These are phyloP conservation scores for Lactarius evosmus DNA, from an alignment of 768 basidiomycete species.

Conservation along the genomic window DNA sequence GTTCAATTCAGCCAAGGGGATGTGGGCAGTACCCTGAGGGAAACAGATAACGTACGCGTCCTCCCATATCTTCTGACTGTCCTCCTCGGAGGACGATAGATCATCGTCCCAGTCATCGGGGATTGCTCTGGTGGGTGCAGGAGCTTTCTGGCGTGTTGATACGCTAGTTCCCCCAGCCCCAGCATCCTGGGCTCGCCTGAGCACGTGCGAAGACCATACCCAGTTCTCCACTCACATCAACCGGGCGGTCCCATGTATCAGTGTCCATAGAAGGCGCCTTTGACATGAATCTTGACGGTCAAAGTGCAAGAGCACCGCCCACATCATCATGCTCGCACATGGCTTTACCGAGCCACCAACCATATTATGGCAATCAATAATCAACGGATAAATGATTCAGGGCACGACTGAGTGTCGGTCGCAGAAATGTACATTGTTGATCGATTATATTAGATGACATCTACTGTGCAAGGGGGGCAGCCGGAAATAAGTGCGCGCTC, in stretches of 20 bases:
- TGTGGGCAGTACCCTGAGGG: slow-evolving; percentile 5
- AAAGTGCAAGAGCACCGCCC: slow-evolving; percentile 6
- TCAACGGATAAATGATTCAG: background rate
- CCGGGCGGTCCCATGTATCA: slow-evolving; percentile 24
- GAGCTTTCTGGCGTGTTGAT: slow-evolving; percentile 4
- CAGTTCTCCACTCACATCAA: slow-evolving; percentile 13
- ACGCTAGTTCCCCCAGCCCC: background rate
- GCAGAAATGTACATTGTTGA: background rate
- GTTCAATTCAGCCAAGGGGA: background rate
- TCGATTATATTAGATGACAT: background rate
- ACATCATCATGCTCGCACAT: background rate
- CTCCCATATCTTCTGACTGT: slow-evolving; percentile 59
- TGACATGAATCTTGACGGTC: slow-evolving; percentile 14
- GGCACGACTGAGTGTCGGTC: background rate
- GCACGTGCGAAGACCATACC: background rate
- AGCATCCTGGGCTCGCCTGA: slow-evolving; percentile 9
- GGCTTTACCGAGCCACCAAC: slow-evolving; percentile 3
- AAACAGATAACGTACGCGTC: slow-evolving; percentile 57
- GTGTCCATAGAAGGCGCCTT: slow-evolving; percentile 12
- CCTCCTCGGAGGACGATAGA: slow-evolving; percentile 42
- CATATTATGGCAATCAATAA: background rate
- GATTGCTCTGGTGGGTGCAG: slow-evolving; percentile 26
- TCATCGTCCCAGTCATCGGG: slow-evolving; percentile 63
- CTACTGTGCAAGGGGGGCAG: background rate
- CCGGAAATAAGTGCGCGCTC: background rate